Base-by-base conservation (phyloP, 352 stramenopile genomes). In the Pythium apleroticum region DNA sequence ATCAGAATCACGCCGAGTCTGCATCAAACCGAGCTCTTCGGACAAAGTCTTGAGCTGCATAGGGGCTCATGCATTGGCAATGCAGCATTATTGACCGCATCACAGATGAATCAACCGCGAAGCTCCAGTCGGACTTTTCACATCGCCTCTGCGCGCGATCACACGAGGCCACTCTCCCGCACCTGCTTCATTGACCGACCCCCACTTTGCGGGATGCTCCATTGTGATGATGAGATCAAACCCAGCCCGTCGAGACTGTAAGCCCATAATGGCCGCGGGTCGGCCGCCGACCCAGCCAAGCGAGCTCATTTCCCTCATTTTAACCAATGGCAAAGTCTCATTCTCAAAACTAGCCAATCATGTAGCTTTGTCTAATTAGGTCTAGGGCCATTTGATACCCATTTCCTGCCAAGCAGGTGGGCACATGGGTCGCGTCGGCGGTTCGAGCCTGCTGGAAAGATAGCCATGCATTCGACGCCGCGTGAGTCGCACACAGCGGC, bases 401-500 rank as follows among this genome's bases (percentile, higher is more conserved):
- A 68, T 68, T 68, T 68, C 46, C 19, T 48, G 39, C n/a, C 41
- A 39, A 24, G 31, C 48, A 30, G 17, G 28, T 54, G 8, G 48
- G 49, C 28, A 52, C 24, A 43, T 62, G 61, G 61, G 61, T 63
- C 61, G 53, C 41, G 50, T 12, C 22, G 37, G 50, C 45, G 60
- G 49, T 55, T 61, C 37, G 17, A 57, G 58, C 57, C 70, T 73
- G 65, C 66, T 49, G 56, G 55, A 72, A 72, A 74, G 71, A 74
- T 68, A 76, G 70, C 70, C 70, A 76, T 73, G 70, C 66, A 74
- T 77, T 77, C 63, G 66, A 72, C n/a, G 41, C 41, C 41, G 41
- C 33, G 33, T 48, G 41, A 48, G 17, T 48, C 41, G 41, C 41
- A 7, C 37, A 24, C 41, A 17, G 41, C 41, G 46, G 39, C 7